A percentile compares a stretch with the other conserved stretches of the same genome.
phyloP scores from a whole-genome alignment of 208 protist genomes.

The Strigomonas culicis region DNA sequence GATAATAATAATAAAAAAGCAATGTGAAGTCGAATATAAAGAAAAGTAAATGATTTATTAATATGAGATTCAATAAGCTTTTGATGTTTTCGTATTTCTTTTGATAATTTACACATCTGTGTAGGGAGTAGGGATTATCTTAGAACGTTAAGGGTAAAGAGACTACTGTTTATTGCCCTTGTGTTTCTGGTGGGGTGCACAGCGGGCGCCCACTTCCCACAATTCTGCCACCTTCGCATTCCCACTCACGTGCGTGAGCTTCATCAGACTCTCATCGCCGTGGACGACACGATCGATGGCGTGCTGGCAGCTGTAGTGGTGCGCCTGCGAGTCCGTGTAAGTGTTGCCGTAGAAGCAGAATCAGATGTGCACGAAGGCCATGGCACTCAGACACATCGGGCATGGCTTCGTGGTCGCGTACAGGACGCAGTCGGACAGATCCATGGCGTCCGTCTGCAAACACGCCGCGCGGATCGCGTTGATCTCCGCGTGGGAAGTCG shows the following conservation, averaged over 20 bases:
- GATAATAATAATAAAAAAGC: background rate
- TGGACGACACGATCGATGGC: background rate
- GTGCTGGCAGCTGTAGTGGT: constrained; percentile 2
- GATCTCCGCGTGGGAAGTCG: constrained; percentile 5
- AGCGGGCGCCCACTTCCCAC: too few relatives aligned
- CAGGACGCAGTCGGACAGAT: constrained; percentile 10
- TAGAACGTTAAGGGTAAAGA: background rate
- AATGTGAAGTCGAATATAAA: background rate
- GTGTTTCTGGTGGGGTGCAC: too few relatives aligned
- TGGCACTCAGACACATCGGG: constrained; percentile 6
- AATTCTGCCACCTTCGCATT: too few relatives aligned
- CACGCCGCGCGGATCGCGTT: constrained; percentile 1
- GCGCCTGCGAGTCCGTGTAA: background rate
- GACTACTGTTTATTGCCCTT: background rate
- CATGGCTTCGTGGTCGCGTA: constrained; percentile 5
- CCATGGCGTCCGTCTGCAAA: background rate
- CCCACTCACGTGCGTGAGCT: background rate
- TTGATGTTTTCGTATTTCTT: too few relatives aligned
- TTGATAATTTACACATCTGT: too few relatives aligned
- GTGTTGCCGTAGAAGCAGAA: constrained; percentile 3
- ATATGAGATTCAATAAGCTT: background rate
- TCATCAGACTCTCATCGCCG: background rate
- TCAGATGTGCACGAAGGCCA: background rate
- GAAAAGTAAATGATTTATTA: background rate
- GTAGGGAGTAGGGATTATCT: background rate